A percentile compares a stretch with the other conserved stretches of the same genome.
These are phyloP conservation scores for Blastocystis sp. DNA, from an alignment of 352 stramenopile species.

Conservation along the genomic window DNA sequence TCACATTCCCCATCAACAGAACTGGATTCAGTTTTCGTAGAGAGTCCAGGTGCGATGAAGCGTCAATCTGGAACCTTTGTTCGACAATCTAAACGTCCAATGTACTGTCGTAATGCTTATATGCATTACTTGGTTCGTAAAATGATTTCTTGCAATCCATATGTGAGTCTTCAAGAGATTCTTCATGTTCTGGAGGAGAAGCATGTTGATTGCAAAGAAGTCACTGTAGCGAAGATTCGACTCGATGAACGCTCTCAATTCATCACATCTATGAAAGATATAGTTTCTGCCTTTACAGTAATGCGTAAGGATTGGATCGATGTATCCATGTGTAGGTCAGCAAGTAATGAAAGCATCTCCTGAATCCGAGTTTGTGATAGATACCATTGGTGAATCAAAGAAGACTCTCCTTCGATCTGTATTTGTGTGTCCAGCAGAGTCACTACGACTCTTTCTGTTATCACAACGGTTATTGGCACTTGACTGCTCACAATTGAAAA, in stretches of 20 bases:
- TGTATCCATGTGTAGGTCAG: background rate
- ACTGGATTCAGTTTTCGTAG: background rate
- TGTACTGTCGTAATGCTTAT: constrained; percentile 58
- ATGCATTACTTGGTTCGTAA: constrained; percentile 35
- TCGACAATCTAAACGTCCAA: constrained; percentile 32
- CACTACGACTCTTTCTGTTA: background rate
- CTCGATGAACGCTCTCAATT: background rate
- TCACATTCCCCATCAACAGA: background rate
- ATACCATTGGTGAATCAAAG: background rate
- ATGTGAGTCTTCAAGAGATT: constrained; percentile 20
- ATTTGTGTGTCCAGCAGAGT: background rate
- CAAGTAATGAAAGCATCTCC: background rate
- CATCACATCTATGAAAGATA: constrained; percentile 41
- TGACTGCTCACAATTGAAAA: constrained; percentile 11
- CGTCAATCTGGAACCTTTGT: background rate
- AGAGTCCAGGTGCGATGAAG: background rate
- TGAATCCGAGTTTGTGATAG: background rate
- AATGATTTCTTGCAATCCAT: constrained; percentile 31
- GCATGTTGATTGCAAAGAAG: constrained; percentile 30
- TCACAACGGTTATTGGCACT: background rate
- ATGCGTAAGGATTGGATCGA: background rate
- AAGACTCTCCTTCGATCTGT: constrained; percentile 11
- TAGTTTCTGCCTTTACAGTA: background rate
- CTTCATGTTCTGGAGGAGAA: constrained; percentile 1
- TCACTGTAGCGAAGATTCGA: constrained; percentile 3